These are phyloP conservation scores for Ascochyta fabae DNA, from an alignment of 2,329 filamentous ascomycete species.

Conservation along the genomic window DNA sequence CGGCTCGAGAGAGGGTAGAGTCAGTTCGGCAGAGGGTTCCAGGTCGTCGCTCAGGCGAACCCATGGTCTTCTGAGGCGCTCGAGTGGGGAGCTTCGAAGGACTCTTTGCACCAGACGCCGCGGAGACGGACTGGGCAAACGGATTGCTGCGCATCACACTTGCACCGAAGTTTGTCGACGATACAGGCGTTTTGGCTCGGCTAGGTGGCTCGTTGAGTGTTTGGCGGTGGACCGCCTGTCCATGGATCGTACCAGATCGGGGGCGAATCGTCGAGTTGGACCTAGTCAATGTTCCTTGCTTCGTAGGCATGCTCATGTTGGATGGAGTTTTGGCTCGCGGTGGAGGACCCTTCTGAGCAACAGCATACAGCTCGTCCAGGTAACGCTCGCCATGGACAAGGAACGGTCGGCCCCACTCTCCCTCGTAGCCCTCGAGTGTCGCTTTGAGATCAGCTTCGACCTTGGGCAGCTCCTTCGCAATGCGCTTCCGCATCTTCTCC, in stretches of 20 bases:
- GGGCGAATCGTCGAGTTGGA: conserved; percentile 31
- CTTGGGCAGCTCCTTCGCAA: conserved; percentile 94
- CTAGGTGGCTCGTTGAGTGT: conserved; percentile 20
- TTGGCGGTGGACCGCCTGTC: conserved; percentile 36
- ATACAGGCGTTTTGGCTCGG: conserved; percentile 52
- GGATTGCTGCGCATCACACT: conserved; percentile 44
- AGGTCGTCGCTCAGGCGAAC: conserved; percentile 72
- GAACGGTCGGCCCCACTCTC: conserved; percentile 93
- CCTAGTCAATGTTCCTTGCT: conserved; percentile 39
- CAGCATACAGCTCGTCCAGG: conserved; percentile 78
- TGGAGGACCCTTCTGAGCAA: conserved; percentile 65
- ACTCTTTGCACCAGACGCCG: conserved; percentile 53
- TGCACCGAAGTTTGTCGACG: conserved; percentile 43
- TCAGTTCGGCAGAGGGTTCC: conserved; percentile 39
- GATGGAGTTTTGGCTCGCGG: conserved; percentile 79
- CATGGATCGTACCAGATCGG: conserved; percentile 50
- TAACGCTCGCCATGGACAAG: conserved; percentile 91
- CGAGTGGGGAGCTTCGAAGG: conserved; percentile 74
- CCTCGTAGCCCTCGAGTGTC: conserved; percentile 85
- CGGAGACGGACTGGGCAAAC: conserved; percentile 46
- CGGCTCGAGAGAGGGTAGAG: conserved; percentile 12
- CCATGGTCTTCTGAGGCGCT: conserved; percentile 11
- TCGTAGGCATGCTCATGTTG: conserved; percentile 45
- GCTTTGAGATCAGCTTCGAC: conserved; percentile 80
- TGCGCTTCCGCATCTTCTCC: conserved; percentile 98